phyloP scores from a whole-genome alignment of 1,284 basidiomycete species.

The Sphaerobolus stellatus region DNA sequence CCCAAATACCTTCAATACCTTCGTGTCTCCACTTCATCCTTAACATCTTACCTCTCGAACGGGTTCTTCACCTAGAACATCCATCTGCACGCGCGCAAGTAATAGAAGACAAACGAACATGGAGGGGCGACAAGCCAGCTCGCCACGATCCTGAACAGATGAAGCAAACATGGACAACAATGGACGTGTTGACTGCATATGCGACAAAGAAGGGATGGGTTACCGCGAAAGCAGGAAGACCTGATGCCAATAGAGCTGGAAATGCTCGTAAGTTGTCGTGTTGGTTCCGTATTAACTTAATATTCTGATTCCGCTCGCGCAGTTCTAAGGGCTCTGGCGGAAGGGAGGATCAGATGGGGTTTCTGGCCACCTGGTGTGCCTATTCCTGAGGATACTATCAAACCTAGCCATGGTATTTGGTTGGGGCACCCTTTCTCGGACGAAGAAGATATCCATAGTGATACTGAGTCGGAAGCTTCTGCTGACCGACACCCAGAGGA shows the following conservation, averaged over 20 bases:
- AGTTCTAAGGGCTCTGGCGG: slow-evolving; percentile 80
- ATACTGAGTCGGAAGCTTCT: slow-evolving; percentile 26
- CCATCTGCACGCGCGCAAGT: slow-evolving; percentile 39
- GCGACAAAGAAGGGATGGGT: slow-evolving; percentile 78
- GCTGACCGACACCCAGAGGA: slow-evolving; percentile 37
- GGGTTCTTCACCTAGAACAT: slow-evolving; percentile 60
- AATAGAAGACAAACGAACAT: slow-evolving; percentile 66
- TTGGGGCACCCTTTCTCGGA: slow-evolving; percentile 35
- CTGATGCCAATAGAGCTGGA: slow-evolving; percentile 85
- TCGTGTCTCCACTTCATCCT: slow-evolving; percentile 72
- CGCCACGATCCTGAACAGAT: slow-evolving; percentile 7
- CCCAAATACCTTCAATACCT: slow-evolving; percentile 78
- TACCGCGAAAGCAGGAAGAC: slow-evolving; percentile 86
- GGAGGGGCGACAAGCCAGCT: slow-evolving; percentile 54
- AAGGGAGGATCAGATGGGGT: slow-evolving; percentile 79
- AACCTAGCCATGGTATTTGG: slow-evolving; percentile 55
- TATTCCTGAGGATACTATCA: slow-evolving; percentile 23
- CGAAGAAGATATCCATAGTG: slow-evolving; percentile 26
- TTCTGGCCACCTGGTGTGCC: slow-evolving; percentile 72
- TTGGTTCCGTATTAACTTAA: slow-evolving; percentile 9
- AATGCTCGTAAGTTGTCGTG: slow-evolving; percentile 69
- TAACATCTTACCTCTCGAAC: slow-evolving; percentile 75
- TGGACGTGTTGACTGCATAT: slow-evolving; percentile 77
- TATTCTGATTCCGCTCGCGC: slow-evolving; percentile 17
- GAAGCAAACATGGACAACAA: slow-evolving; percentile 66